A percentile compares a stretch with the other conserved stretches of the same genome.
Evolutionary conservation across 345 rosid genomes (phyloP).

Genomic region (Sonneratia alba): DNA sequence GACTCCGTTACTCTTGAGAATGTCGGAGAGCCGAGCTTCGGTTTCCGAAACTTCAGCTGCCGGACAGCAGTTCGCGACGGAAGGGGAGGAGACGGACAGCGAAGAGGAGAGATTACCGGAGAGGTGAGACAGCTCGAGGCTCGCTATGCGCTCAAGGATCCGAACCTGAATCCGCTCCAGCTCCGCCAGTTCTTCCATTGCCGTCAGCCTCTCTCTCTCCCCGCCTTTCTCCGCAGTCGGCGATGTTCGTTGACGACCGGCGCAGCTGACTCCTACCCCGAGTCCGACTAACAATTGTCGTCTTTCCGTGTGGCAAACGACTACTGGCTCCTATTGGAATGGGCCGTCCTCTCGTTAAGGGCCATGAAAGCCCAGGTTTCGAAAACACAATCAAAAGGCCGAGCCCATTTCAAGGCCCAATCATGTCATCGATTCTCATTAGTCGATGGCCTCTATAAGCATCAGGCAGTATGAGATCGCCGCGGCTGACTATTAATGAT

Average conservation of each 20-base stretch:
- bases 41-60: slow-evolving; percentile 17
- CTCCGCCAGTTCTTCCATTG: slow-evolving; percentile 40
- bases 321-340: not conserved
- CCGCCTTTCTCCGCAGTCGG: not conserved
- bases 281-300: not conserved
- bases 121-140: slow-evolving; percentile 30
- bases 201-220: not conserved
- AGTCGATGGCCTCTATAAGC: not conserved
- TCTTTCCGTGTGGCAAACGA: not conserved
- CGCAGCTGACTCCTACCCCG: not conserved
- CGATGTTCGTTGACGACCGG: not conserved
- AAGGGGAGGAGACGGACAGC: slow-evolving; percentile 8
- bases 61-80: slow-evolving; percentile 5
- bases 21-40: slow-evolving; percentile 53
- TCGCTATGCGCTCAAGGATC: slow-evolving; percentile 44
- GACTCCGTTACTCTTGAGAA: slow-evolving; percentile 49
- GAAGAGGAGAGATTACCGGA: slow-evolving; percentile 17
- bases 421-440: too few relatives aligned
- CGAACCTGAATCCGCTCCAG: slow-evolving; percentile 49
- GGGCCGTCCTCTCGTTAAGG: not conserved
- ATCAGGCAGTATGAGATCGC: not conserved
- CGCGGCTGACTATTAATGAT: too few relatives aligned
- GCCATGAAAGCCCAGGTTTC: too few relatives aligned
- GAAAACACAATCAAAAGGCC: too few relatives aligned
- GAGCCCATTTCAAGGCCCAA: too few relatives aligned